phyloP scores from a whole-genome alignment of 1,139 yeast genomes.

The Taphrina sp. region DNA sequence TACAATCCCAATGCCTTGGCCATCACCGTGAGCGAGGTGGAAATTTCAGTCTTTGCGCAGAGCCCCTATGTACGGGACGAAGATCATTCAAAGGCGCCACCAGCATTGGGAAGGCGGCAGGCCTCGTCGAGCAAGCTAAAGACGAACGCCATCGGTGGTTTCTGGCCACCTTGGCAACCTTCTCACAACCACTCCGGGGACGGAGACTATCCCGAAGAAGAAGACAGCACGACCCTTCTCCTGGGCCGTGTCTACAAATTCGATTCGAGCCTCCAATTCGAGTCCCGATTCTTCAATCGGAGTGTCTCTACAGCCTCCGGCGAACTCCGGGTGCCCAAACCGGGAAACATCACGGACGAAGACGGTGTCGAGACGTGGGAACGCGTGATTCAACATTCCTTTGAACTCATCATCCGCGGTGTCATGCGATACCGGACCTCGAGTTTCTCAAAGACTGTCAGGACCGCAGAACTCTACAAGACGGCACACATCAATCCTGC shows the following conservation, averaged over 20 bases:
- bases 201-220: conserved; percentile 13
- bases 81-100: neutral
- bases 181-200: conserved; percentile 33
- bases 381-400: conserved; percentile 71
- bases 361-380: conserved; percentile 62
- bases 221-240: conserved; percentile 57
- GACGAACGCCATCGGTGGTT: conserved; percentile 1
- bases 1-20: conserved; percentile 84
- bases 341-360: conserved; percentile 64
- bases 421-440: conserved; percentile 57
- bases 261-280: conserved; percentile 71
- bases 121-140: neutral
- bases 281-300: conserved; percentile 64
- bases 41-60: conserved; percentile 83
- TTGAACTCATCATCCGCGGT: conserved; percentile 82
- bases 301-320: conserved; percentile 52
- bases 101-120: neutral
- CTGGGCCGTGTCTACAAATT: conserved; percentile 66
- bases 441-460: conserved; percentile 6
- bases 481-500: conserved; percentile 25
- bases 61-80: conserved; percentile 53
- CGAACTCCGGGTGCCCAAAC: conserved; percentile 68
- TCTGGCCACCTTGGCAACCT: conserved; percentile 25
- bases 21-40: conserved; percentile 63
- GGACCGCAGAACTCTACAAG: conserved; percentile 23